A percentile compares a stretch with the other conserved stretches of the same genome.
phyloP scores from a whole-genome alignment of 148 eudicot genomes.

The Rhododendron williamsianum region DNA sequence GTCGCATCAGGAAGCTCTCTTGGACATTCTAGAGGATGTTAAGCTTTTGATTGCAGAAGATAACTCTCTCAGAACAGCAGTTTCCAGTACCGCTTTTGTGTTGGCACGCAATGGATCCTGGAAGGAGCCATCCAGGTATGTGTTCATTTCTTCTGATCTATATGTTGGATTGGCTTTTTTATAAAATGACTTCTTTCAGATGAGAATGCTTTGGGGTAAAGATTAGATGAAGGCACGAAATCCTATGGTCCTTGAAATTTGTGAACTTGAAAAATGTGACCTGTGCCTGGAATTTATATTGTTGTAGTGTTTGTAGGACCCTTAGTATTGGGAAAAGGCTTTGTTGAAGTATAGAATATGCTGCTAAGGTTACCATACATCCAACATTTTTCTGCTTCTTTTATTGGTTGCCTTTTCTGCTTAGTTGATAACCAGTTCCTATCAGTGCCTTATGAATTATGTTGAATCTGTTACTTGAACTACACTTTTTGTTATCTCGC shows the following conservation, averaged over 20 bases:
- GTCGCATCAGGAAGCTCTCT: slow-evolving; percentile 56
- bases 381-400: background rate
- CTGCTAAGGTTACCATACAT: background rate
- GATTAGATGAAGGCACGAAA: background rate
- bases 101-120: slow-evolving; percentile 69
- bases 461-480: background rate
- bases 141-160: background rate
- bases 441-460: background rate
- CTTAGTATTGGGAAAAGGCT: background rate
- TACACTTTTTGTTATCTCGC: background rate
- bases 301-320: background rate
- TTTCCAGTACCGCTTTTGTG: slow-evolving; percentile 73
- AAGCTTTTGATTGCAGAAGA: slow-evolving; percentile 66
- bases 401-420: background rate
- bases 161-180: background rate
- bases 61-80: slow-evolving; percentile 48
- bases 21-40: slow-evolving; percentile 59
- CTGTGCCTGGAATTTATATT: background rate
- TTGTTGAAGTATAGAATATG: background rate
- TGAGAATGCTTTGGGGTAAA: background rate
- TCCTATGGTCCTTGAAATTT: background rate
- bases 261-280: background rate
- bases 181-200: background rate
- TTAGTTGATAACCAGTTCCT: background rate
- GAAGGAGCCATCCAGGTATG: slow-evolving; percentile 88